phyloP scores from a whole-genome alignment of 805 yeast species.

The Tetrapisispora taiwanensis region DNA sequence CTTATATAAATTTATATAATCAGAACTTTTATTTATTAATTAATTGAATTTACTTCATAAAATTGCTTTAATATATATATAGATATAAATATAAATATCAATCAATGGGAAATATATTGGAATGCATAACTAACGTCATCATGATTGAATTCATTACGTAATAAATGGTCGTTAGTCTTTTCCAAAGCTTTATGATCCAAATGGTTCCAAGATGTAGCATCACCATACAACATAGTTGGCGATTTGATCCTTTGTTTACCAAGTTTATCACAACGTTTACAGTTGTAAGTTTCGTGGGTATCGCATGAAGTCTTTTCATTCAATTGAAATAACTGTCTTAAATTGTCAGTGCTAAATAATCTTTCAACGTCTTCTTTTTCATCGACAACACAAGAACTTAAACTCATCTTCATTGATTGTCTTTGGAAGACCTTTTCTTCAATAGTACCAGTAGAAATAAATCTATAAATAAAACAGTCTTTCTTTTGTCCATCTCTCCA shows the following conservation, averaged over 20 bases:
- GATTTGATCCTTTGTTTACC: constrained; percentile 57
- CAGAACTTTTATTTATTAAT: neutral
- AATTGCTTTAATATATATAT: too few species aligned
- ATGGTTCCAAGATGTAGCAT: constrained; percentile 97
- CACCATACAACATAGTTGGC: constrained; percentile 90
- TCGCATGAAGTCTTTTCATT: constrained; percentile 64
- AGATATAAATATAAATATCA: neutral
- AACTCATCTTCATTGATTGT: constrained; percentile 85
- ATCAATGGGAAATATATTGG: constrained; percentile 78
- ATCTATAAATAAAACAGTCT: constrained; percentile 89
- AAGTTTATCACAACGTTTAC: constrained; percentile 59
- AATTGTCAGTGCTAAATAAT: constrained; percentile 71
- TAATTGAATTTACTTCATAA: neutral
- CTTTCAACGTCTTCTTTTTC: constrained; percentile 93
- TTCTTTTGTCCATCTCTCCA: constrained; percentile 99
- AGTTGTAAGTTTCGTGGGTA: constrained; percentile 85
- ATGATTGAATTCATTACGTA: constrained; percentile 61
- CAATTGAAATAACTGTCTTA: constrained; percentile 65
- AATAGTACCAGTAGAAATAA: constrained; percentile 88
- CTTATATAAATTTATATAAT: neutral
- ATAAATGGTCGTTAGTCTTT: constrained; percentile 63
- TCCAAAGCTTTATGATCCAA: constrained; percentile 51
- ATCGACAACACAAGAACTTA: constrained; percentile 94
- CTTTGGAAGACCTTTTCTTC: constrained; percentile 95
- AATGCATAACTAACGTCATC: constrained; percentile 77